phyloP scores from a whole-genome alignment of 176 grass and related monocot species.

The Elymus sibiricus region DNA sequence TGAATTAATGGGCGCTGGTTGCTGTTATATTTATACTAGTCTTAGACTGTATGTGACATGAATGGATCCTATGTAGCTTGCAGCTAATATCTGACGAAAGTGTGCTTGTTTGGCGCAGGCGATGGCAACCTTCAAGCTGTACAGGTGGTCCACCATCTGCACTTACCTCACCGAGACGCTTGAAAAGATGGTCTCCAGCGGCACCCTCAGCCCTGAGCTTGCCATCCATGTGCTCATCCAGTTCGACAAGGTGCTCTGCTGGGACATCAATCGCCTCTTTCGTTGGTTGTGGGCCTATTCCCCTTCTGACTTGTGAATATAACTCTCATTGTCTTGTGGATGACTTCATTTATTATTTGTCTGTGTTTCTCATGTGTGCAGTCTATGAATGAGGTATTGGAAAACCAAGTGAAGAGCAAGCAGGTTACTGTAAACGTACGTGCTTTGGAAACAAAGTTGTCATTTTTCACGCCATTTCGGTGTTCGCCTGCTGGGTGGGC shows the following conservation, averaged over 20 bases:
- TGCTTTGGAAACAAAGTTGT: background rate
- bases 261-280: background rate
- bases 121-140: slow-evolving; percentile 90
- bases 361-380: background rate
- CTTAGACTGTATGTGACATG: background rate
- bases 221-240: slow-evolving; percentile 93
- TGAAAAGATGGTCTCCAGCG: slow-evolving; percentile 88
- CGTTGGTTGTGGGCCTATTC: too few species aligned
- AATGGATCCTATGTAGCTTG: background rate
- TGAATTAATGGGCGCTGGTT: background rate
- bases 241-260: slow-evolving; percentile 71
- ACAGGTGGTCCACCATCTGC: slow-evolving; percentile 76
- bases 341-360: background rate
- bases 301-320: too few species aligned
- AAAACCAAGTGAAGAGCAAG: slow-evolving; percentile 93
- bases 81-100: background rate
- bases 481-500: background rate
- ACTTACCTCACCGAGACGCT: slow-evolving; percentile 87
- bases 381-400: slow-evolving; percentile 91
- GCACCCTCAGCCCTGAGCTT: slow-evolving; percentile 77
- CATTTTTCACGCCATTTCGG: background rate
- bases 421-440: slow-evolving; percentile 76
- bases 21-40: background rate
- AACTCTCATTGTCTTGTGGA: background rate
- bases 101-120: slow-evolving; percentile 6